Percentiles rank a stretch among this genome's conserved stretches.
Evolutionary conservation across 2,329 filamentous ascomycete species (phyloP).

Genomic region (Clonostachys rosea): DNA sequence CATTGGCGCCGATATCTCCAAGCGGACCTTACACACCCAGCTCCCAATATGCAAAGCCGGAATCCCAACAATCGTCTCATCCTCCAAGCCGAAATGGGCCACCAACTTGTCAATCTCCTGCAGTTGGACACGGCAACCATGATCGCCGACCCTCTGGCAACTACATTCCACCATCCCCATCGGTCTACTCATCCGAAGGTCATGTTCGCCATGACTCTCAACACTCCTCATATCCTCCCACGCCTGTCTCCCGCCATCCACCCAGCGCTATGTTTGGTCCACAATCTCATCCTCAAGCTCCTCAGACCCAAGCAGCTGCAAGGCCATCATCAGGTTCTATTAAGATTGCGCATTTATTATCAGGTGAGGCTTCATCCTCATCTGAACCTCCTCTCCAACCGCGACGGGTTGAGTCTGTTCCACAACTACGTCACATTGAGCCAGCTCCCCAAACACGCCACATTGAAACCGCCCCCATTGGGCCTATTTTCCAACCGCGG

Average conservation of each 20-base stretch:
- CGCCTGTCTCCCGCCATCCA: conserved; percentile 14
- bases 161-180: conserved; percentile 30
- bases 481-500: no score
- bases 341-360: no score
- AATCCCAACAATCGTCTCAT: conserved; percentile 32
- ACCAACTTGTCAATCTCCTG: conserved; percentile 20
- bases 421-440: no score
- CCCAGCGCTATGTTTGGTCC: conserved; percentile 1
- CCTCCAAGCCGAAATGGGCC: conserved; percentile 16
- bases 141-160: conserved; percentile 24
- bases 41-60: conserved; percentile 28
- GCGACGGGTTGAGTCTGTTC: no score
- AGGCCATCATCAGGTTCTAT: no score
- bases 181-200: conserved; percentile 15
- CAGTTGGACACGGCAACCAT: conserved; percentile 25
- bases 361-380: no score
- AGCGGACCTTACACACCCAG: conserved; percentile 23
- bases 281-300: conserved; percentile 10
- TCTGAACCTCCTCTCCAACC: no score
- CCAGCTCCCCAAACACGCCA: no score
- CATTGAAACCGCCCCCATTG: no score
- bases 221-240: conserved; percentile 16
- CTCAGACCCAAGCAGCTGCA: no score
- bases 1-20: conserved; percentile 24
- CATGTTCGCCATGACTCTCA: conserved; percentile 22